Percentiles rank a stretch among this genome's conserved stretches.
Conservation (phyloP, 768 basidiomycete species). For the Pleurotus djamor region DNA sequence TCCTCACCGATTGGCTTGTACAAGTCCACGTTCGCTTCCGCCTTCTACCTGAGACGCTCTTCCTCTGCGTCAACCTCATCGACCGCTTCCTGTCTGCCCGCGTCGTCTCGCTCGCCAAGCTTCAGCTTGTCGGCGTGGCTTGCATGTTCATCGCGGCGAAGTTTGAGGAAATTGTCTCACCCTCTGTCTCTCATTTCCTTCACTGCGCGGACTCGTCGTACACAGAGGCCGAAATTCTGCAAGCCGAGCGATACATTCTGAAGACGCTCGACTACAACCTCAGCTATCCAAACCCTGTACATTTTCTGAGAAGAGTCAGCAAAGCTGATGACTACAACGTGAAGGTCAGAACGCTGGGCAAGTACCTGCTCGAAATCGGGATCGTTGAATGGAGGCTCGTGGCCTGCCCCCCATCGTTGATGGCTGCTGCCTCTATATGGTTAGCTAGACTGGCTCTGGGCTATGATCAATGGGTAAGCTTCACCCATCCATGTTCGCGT, state of each 20-base stretch:
- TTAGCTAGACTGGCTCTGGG: conserved; percentile 82
- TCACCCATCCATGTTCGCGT: neutral
- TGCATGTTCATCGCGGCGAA: conserved; percentile 94
- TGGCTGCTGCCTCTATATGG: conserved; percentile 92
- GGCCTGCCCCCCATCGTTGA: conserved; percentile 75
- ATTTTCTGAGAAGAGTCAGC: conserved; percentile 87
- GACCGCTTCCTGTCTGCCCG: conserved; percentile 80
- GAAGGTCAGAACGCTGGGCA: conserved; percentile 86
- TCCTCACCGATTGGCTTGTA: conserved; percentile 95
- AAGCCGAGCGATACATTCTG: conserved; percentile 85
- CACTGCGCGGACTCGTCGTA: conserved; percentile 85
- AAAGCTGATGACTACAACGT: conserved; percentile 98
- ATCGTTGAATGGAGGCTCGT: conserved; percentile 87
- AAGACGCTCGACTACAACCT: conserved; percentile 93
- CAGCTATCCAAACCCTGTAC: conserved; percentile 91
- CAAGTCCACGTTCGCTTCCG: conserved; percentile 94
- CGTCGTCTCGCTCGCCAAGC: conserved; percentile 83
- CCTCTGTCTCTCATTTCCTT: conserved; percentile 87
- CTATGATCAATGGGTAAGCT: conserved; percentile 83
- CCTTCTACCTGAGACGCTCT: conserved; percentile 91
- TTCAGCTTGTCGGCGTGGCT: conserved; percentile 94
- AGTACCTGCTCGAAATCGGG: conserved; percentile 92
- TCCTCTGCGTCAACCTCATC: conserved; percentile 92
- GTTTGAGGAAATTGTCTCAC: conserved; percentile 94
- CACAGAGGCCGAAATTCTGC: conserved; percentile 70